Evolutionary conservation across 2,329 filamentous ascomycete species (phyloP).

Genomic region (Zymoseptoria passerinii): DNA sequence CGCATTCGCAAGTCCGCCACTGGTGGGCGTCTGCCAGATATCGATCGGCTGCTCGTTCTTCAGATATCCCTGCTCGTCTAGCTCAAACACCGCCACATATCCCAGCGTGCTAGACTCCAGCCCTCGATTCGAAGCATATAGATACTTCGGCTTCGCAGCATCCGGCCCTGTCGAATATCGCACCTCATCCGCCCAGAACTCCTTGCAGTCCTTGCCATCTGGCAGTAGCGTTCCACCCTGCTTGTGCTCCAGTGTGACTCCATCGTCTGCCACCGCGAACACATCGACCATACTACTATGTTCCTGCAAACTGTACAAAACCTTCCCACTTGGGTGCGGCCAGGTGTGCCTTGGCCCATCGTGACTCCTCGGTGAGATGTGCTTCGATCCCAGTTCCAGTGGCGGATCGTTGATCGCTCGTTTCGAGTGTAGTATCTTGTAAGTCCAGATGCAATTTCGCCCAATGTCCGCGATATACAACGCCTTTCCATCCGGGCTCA

Average conservation of each 20-base stretch:
- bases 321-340: slow-evolving; percentile 28
- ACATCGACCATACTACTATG: slow-evolving; percentile 31
- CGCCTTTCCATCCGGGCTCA: slow-evolving; percentile 23
- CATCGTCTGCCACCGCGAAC: slow-evolving; percentile 23
- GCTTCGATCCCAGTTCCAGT: slow-evolving; percentile 22
- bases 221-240: slow-evolving; percentile 27
- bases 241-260: slow-evolving; percentile 22
- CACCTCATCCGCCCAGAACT: slow-evolving; percentile 32
- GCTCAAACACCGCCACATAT: slow-evolving; percentile 26
- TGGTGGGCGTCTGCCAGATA: slow-evolving; percentile 30
- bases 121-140: slow-evolving; percentile 30
- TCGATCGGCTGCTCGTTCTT: slow-evolving; percentile 21
- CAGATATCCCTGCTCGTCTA: slow-evolving; percentile 22
- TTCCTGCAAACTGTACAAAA: slow-evolving; percentile 30
- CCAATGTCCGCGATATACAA: slow-evolving; percentile 31
- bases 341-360: slow-evolving; percentile 31
- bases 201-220: slow-evolving; percentile 23
- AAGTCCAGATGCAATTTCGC: slow-evolving; percentile 30
- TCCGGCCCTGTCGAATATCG: slow-evolving; percentile 24
- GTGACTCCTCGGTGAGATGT: slow-evolving; percentile 23
- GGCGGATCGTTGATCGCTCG: slow-evolving; percentile 15
- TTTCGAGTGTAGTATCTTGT: slow-evolving; percentile 18
- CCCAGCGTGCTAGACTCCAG: slow-evolving; percentile 26
- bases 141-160: slow-evolving; percentile 20
- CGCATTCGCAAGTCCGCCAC: slow-evolving; percentile 30